These are phyloP conservation scores for Fusarium metavorans DNA, from an alignment of 2,329 filamentous ascomycete genomes.

Conservation along the genomic window DNA sequence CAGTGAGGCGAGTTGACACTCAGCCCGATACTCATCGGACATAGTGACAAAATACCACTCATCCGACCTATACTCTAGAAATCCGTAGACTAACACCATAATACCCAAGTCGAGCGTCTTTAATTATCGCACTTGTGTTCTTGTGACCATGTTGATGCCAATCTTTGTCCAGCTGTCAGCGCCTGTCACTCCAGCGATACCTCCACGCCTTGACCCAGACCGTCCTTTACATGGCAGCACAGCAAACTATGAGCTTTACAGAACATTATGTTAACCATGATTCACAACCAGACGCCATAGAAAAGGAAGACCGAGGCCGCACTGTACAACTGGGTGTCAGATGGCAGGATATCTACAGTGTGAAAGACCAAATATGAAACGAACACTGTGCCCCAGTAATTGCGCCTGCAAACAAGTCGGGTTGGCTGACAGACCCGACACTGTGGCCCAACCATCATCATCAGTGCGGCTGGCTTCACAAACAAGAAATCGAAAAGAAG, in stretches of 20 bases:
- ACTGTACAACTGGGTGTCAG: background rate
- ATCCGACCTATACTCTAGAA: background rate
- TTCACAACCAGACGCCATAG: background rate
- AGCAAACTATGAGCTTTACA: background rate
- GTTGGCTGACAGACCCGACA: slow-evolving; percentile 19
- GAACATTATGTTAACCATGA: background rate
- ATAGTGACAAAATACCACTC: background rate
- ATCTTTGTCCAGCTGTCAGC: background rate
- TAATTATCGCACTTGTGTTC: background rate
- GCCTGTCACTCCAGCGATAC: background rate
- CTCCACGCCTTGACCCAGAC: background rate
- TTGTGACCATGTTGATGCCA: background rate
- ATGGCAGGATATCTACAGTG: background rate
- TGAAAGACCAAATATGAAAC: rapidly evolving
- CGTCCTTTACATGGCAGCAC: background rate
- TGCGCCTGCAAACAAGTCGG: slow-evolving; percentile 17
- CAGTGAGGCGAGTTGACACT: background rate
- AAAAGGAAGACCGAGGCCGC: background rate
- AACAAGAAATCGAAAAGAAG: background rate
- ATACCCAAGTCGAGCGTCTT: background rate
- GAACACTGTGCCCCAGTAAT: slow-evolving; percentile 37
- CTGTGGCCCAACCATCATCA: slow-evolving; percentile 30
- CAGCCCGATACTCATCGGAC: background rate
- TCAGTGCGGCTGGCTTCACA: slow-evolving; percentile 16
- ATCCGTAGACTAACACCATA: background rate